Evolutionary conservation across 1,284 basidiomycete species (phyloP).

Genomic region (Cryptococcus floricola): DNA sequence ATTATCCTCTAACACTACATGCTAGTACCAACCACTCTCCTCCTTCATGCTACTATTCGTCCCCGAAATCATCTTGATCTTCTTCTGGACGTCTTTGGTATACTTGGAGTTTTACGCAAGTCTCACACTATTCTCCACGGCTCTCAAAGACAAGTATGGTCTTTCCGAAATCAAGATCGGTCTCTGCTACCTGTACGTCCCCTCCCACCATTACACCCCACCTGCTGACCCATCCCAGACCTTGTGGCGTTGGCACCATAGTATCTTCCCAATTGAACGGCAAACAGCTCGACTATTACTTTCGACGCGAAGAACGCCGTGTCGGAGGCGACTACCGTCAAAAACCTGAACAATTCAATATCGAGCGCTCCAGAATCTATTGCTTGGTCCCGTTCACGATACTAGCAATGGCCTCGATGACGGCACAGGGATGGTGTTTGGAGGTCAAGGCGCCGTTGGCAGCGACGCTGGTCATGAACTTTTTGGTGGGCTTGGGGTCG

Average conservation of each 20-base stretch:
- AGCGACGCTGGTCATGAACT: slow-evolving; percentile 34
- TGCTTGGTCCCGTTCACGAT: slow-evolving; percentile 30
- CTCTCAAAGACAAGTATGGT: slow-evolving; percentile 37
- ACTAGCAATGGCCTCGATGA: slow-evolving; percentile 21
- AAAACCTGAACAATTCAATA: slow-evolving; percentile 33
- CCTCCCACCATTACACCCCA: background rate
- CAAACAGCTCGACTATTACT: slow-evolving; percentile 40
- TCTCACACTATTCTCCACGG: slow-evolving; percentile 44
- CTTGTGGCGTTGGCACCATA: slow-evolving; percentile 40
- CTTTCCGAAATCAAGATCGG: slow-evolving; percentile 46
- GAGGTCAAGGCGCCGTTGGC: slow-evolving; percentile 33
- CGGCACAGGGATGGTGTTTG: slow-evolving; percentile 38
- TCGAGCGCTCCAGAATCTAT: slow-evolving; percentile 34
- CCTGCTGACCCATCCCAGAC: slow-evolving; percentile 17
- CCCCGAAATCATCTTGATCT: slow-evolving; percentile 42
- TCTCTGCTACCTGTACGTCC: slow-evolving; percentile 44
- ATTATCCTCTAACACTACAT: background rate
- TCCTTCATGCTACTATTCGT: slow-evolving; percentile 41
- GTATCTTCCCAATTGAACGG: slow-evolving; percentile 36
- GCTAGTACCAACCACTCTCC: slow-evolving; percentile 39
- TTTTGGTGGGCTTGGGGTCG: slow-evolving; percentile 40
- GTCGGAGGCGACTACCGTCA: slow-evolving; percentile 40
- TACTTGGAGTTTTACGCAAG: slow-evolving; percentile 47
- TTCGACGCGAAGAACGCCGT: slow-evolving; percentile 32
- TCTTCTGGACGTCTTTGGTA: slow-evolving; percentile 33